Base-by-base conservation (phyloP, 2,329 filamentous ascomycete species). In the Lachnellula suecica region DNA sequence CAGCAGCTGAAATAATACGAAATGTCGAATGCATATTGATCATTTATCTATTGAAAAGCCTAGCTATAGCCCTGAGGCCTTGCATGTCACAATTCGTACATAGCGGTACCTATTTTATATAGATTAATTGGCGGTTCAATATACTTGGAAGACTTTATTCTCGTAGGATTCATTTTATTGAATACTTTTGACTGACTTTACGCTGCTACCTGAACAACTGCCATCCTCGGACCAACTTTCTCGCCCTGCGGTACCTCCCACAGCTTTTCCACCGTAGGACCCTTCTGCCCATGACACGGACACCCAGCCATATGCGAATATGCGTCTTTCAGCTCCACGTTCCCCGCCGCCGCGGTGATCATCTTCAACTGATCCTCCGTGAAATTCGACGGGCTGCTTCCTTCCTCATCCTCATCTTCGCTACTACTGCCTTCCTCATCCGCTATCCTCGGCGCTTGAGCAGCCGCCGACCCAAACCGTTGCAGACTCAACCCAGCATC, bases 221-320 rank as follows among this genome's bases (percentile, higher is more conserved):
- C 56, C 40, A 54, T 34, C 35, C 54, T 45, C 22, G 42, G 35
- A 4, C 50, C 53, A 20, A 25, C 19, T 17, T 49, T 24, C 25
- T 47, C 53, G 10, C 20, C 35, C 54, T 40, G 50, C 31, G 60
- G 60, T n/a, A 63, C 31, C 29, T 60, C 59, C 60, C 60, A 63
- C 2, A 58, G 44, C 35, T 54, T 59, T n/a, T 53, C 48, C 5
- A 57, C 52, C 11, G 24, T 31, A 8, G 57, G 59, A 7, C 45
- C 54, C 25, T 51, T n/a, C 6, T 52, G 27, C 0, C 53, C 55
- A 58, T 61, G 57, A 54, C 60, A 62, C 2, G 57, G 53, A 50
- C 60, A 63, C 11, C 40, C 45, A 19, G 47, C 40, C 11, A 63
- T 45, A 23, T 44, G n/a, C n/a, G 27, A 25, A 53, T 63, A 63